Evolutionary conservation across 2,329 filamentous ascomycete species (phyloP).

Genomic region (Aspergillus aculeatus): DNA sequence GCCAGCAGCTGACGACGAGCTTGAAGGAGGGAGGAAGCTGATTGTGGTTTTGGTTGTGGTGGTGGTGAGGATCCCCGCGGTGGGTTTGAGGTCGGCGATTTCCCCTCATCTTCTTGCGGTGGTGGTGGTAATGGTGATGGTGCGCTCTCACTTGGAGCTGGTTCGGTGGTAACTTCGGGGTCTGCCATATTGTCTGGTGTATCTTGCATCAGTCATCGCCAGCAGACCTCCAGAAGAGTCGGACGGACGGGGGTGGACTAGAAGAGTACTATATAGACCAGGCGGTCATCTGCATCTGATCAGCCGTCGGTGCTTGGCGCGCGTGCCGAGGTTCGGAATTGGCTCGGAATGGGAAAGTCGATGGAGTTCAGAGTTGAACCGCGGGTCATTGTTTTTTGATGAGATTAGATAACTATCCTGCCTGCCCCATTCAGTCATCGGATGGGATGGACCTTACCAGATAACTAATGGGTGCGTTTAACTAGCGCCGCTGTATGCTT

Average conservation of each 20-base stretch:
- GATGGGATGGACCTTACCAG: too few species aligned
- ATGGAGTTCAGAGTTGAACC: background rate
- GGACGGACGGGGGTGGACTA: background rate
- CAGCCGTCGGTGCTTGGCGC: constrained; percentile 8
- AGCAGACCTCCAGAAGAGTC: background rate
- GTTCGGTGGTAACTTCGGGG: constrained; percentile 15
- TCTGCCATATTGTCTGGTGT: constrained; percentile 22
- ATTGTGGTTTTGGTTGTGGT: constrained; percentile 5
- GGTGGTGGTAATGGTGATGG: background rate
- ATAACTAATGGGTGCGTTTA: too few species aligned
- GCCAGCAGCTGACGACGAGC: constrained; percentile 26
- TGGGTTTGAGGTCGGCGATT: constrained; percentile 18
- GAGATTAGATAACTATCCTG: background rate
- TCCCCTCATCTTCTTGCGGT: constrained; percentile 24
- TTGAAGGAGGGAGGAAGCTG: background rate
- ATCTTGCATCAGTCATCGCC: background rate
- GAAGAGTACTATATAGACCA: background rate
- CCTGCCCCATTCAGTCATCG: too few species aligned
- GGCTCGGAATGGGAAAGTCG: constrained; percentile 5
- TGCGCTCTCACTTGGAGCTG: constrained; percentile 11
- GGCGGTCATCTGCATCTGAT: constrained; percentile 14
- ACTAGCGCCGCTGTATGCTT: too few species aligned
- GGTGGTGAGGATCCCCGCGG: constrained; percentile 5
- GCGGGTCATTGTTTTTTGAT: background rate
- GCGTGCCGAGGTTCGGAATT: constrained; percentile 18